Percentiles rank a stretch among this genome's conserved stretches.
phyloP scores from a whole-genome alignment of 805 yeast genomes.

The Candida glaebosa region DNA sequence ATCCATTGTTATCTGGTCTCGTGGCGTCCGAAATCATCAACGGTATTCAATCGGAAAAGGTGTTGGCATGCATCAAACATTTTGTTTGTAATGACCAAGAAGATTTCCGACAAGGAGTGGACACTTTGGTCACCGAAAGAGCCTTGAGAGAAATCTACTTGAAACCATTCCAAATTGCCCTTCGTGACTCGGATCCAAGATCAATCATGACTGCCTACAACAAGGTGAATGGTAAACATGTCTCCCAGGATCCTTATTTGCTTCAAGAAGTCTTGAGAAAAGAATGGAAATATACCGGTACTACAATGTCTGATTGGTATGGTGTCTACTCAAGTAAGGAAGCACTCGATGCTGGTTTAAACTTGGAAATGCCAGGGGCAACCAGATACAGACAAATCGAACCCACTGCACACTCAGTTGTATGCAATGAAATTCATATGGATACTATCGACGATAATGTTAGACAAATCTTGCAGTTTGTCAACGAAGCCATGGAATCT shows the following conservation, averaged over 20 bases:
- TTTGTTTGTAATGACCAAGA: conserved; percentile 63
- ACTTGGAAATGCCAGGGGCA: conserved; percentile 69
- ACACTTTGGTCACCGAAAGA: conserved; percentile 51
- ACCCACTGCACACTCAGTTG: conserved; percentile 40
- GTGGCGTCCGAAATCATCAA: conserved; percentile 47
- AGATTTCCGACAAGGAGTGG: conserved; percentile 47
- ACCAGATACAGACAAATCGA: conserved; percentile 42
- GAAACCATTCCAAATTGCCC: conserved; percentile 60
- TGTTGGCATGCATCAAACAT: conserved; percentile 60
- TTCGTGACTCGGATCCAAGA: conserved; percentile 49
- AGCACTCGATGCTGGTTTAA: conserved; percentile 53
- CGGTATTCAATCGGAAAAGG: conserved; percentile 51
- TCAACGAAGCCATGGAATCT: conserved; percentile 39
- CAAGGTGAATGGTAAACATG: conserved; percentile 60
- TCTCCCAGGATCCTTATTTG: conserved; percentile 42
- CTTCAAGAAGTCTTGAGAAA: conserved; percentile 45
- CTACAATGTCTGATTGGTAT: conserved; percentile 62
- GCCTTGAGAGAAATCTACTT: conserved; percentile 65
- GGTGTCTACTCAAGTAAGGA: conserved; percentile 50
- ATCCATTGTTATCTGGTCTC: conserved; percentile 48
- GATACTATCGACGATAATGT: conserved; percentile 47
- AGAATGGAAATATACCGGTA: conserved; percentile 59
- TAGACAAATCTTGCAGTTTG: conserved; percentile 43
- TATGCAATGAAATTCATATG: conserved; percentile 35
- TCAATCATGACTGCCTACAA: conserved; percentile 63